Evolutionary conservation across 2,329 filamentous ascomycete genomes (phyloP).

Genomic region (Neocucurbitaria cava): DNA sequence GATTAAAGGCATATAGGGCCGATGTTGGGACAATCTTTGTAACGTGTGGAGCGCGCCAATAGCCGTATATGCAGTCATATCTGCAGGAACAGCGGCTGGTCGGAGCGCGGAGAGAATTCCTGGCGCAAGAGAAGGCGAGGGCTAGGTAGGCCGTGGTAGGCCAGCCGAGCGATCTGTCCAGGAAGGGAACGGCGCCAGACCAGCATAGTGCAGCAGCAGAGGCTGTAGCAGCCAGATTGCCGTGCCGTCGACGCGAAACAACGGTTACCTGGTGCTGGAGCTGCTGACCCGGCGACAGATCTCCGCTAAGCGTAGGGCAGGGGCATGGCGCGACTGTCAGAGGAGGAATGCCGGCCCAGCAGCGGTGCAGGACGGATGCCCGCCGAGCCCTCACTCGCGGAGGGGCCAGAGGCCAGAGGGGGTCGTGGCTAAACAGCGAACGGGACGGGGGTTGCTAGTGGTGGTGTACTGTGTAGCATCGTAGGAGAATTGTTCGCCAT

Average conservation of each 20-base stretch:
- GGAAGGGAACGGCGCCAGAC: conserved; percentile 12
- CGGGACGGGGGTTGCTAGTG: conserved; percentile 24
- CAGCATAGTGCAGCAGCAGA: conserved; percentile 4
- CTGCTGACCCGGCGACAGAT: conserved; percentile 29
- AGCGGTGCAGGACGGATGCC: conserved; percentile 8
- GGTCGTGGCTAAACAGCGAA: conserved; percentile 35
- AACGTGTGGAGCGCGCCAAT: conserved; percentile 25
- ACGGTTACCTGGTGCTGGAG: conserved; percentile 21
- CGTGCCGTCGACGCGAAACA: conserved; percentile 16
- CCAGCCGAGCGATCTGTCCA: conserved; percentile 7
- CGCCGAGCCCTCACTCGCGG: conserved; percentile 8
- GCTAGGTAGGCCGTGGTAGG: no score
- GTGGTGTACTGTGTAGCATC: conserved; percentile 45
- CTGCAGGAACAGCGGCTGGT: conserved; percentile 33
- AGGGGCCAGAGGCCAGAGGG: no score
- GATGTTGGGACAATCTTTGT: conserved; percentile 33
- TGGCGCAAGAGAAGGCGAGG: conserved; percentile 14
- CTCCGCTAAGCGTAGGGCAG: conserved; percentile 30
- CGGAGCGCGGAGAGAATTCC: conserved; percentile 10
- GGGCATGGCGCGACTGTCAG: conserved; percentile 38
- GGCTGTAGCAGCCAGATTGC: conserved; percentile 33
- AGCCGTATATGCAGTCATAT: conserved; percentile 27
- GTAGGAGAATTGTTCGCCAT: conserved; percentile 42
- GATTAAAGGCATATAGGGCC: conserved; percentile 38
- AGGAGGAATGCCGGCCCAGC: conserved; percentile 22